Conservation (phyloP, 495 filamentous ascomycete species). For the Lophiostoma macrostomum region DNA sequence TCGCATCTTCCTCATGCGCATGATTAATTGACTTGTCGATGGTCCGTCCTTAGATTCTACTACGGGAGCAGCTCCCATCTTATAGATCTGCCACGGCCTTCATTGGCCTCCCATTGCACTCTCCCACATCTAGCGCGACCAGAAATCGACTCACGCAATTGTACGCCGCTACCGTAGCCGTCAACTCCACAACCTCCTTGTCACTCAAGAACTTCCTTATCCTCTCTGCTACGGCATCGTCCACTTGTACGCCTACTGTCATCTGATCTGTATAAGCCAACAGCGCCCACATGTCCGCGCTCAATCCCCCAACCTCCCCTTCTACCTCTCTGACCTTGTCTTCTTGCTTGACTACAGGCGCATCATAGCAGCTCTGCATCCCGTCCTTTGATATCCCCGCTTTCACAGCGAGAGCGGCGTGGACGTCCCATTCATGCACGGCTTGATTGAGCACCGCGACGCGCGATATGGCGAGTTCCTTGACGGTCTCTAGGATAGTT, state of each 20-base stretch:
- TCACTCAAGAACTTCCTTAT: constrained; percentile 55
- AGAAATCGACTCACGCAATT: constrained; percentile 86
- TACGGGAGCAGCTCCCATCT: too few species aligned
- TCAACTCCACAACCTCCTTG: constrained; percentile 50
- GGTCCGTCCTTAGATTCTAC: too few species aligned
- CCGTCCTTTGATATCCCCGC: constrained; percentile 17
- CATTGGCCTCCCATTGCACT: constrained; percentile 47
- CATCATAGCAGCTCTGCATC: constrained; percentile 14
- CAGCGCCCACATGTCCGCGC: constrained; percentile 34
- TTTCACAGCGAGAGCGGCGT: constrained; percentile 35
- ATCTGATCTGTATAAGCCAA: constrained; percentile 42
- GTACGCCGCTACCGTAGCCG: constrained; percentile 73
- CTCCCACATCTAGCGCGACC: constrained; percentile 77
- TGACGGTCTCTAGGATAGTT: constrained; percentile 24
- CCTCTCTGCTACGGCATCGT: constrained; percentile 35
- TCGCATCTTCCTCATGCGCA: too few species aligned
- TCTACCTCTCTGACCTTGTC: constrained; percentile 38
- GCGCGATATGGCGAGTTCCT: constrained; percentile 41
- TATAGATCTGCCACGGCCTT: constrained; percentile 9
- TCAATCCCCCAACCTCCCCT: constrained; percentile 28
- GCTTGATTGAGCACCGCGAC: constrained; percentile 42
- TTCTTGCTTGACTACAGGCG: constrained; percentile 49
- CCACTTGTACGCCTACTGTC: constrained; percentile 36
- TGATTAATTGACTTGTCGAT: too few species aligned
- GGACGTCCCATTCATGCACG: constrained; percentile 41